These are phyloP conservation scores for Nyctanthes arbortristis DNA, from an alignment of 257 asterid species.

Conservation along the genomic window DNA sequence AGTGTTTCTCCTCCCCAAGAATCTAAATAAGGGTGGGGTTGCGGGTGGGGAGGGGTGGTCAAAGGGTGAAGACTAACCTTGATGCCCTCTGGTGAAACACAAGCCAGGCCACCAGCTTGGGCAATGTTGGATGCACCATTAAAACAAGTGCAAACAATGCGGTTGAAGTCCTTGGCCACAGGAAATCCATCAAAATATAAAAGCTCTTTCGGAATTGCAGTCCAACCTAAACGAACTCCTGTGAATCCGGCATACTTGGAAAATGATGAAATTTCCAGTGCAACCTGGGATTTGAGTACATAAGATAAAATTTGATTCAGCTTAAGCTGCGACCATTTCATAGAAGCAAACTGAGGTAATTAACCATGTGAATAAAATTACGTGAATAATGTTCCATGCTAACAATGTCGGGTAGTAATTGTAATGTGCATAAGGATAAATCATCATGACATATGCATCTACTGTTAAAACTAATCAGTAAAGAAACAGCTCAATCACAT, in stretches of 20 bases:
- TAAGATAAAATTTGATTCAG: background rate
- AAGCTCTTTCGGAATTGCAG: slow-evolving; percentile 86
- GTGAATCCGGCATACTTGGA: slow-evolving; percentile 97
- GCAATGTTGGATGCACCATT: slow-evolving; percentile 97
- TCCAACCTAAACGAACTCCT: slow-evolving; percentile 99
- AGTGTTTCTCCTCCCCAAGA: background rate
- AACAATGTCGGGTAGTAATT: too few species aligned
- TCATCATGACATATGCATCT: background rate
- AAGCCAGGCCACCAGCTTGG: slow-evolving; percentile 94
- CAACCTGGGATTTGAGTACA: slow-evolving; percentile 60
- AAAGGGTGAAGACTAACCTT: slow-evolving; percentile 48
- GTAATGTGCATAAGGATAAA: background rate
- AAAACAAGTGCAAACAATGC: slow-evolving; percentile 90
- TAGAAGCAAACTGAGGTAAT: too few species aligned
- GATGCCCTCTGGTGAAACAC: slow-evolving; percentile 83
- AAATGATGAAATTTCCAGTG: slow-evolving; percentile 94
- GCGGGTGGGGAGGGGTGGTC: background rate
- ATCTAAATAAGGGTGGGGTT: background rate
- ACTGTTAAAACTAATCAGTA: background rate
- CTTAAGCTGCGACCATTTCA: too few species aligned
- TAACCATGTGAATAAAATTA: too few species aligned
- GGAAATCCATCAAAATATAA: slow-evolving; percentile 88
- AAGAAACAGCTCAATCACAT: background rate
- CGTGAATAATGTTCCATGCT: too few species aligned
- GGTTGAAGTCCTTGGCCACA: slow-evolving; percentile 90